A percentile compares a stretch with the other conserved stretches of the same genome.
These are phyloP conservation scores for Quercus berberidifolia DNA, from an alignment of 306 rosid species.

Conservation along the genomic window DNA sequence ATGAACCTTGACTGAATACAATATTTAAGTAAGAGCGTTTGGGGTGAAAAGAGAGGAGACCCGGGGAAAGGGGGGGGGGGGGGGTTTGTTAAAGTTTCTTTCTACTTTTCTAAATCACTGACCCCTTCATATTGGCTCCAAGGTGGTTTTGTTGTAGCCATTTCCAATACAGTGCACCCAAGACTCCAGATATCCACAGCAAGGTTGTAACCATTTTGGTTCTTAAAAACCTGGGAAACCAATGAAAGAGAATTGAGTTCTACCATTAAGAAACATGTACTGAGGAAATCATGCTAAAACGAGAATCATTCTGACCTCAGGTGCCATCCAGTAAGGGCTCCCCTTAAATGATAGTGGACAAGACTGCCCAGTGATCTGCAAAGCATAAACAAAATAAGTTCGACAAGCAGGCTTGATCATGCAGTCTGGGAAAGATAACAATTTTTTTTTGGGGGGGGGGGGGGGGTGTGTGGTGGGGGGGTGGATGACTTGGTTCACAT, in stretches of 20 bases:
- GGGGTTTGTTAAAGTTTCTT: background rate
- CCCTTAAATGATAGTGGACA: conserved; percentile 95
- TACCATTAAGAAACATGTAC: conserved; percentile 19
- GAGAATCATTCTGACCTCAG: conserved; percentile 63
- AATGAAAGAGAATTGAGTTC: conserved; percentile 16
- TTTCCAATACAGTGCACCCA: conserved; percentile 98
- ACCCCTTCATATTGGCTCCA: conserved; percentile 99
- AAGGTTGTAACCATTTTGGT: conserved; percentile 78
- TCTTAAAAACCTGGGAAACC: conserved; percentile 73
- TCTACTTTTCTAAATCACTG: conserved; percentile 28
- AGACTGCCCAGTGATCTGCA: conserved; percentile 86
- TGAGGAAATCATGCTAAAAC: conserved; percentile 7
- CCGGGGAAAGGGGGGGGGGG: background rate
- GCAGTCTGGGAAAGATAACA: conserved; percentile 5
- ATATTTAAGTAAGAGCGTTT: background rate
- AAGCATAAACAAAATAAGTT: conserved; percentile 24
- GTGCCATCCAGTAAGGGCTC: conserved; percentile 99
- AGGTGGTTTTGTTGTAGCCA: conserved; percentile 99
- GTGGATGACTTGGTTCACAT: too few relatives aligned
- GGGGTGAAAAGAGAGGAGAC: background rate
- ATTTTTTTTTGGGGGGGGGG: too few relatives aligned
- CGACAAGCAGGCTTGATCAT: conserved; percentile 22
- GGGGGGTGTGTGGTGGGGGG: too few relatives aligned
- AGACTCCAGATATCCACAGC: conserved; percentile 99
- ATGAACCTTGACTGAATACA: background rate